phyloP scores from a whole-genome alignment of 345 rosid genomes.

The Triadica sebifera region DNA sequence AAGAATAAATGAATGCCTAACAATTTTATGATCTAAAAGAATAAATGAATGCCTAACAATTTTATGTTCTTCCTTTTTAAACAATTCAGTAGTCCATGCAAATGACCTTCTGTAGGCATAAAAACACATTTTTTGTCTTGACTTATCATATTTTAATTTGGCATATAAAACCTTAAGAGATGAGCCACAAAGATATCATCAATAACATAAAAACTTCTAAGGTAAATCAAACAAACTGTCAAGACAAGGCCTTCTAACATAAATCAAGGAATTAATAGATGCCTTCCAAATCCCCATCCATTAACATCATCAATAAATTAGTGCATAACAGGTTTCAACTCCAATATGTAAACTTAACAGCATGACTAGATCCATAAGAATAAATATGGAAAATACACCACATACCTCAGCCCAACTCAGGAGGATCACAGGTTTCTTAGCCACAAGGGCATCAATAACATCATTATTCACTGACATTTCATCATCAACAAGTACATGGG shows the following conservation, averaged over 20 bases:
- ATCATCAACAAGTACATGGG: constrained; percentile 63
- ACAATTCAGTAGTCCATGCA: background rate
- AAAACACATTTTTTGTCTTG: background rate
- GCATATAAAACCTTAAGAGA: background rate
- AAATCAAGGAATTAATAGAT: background rate
- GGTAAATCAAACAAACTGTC: background rate
- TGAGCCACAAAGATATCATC: background rate
- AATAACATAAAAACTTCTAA: background rate
- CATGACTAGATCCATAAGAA: constrained; percentile 2
- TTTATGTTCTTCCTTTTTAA: background rate
- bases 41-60: background rate
- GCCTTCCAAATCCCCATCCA: constrained; percentile 1
- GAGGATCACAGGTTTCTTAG: constrained; percentile 53
- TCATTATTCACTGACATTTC: constrained; percentile 46
- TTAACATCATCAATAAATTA: background rate
- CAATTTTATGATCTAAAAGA: too few species aligned
- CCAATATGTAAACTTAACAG: background rate
- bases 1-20: too few species aligned
- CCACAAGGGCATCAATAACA: constrained; percentile 58
- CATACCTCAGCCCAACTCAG: constrained; percentile 72
- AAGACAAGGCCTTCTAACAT: background rate
- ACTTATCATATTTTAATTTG: background rate
- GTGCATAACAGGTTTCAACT: background rate
- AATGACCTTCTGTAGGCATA: background rate
- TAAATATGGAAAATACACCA: constrained; percentile 1